Conservation (phyloP, 2,329 filamentous ascomycete genomes). For the Stylonectria norvegica region DNA sequence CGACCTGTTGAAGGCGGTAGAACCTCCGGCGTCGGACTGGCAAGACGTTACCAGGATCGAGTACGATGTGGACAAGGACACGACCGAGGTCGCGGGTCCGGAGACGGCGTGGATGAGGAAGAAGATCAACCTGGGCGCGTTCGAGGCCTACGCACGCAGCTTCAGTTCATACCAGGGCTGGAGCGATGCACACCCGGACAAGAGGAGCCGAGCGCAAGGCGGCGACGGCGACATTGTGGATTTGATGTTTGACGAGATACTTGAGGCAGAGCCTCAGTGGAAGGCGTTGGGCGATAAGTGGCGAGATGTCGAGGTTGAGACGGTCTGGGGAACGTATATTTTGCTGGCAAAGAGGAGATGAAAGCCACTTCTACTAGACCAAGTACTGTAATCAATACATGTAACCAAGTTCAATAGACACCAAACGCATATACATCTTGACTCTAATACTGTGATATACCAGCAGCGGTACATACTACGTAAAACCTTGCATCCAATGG, state of each 20-base stretch:
- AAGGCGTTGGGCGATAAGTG: slow-evolving; percentile 46
- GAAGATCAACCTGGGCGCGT: slow-evolving; percentile 52
- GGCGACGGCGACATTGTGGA: slow-evolving; percentile 61
- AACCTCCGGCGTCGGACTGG: slow-evolving; percentile 51
- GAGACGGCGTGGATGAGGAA: slow-evolving; percentile 48
- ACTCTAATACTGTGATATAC: too few species aligned
- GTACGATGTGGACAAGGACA: slow-evolving; percentile 53
- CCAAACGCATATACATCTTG: too few species aligned
- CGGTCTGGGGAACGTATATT: slow-evolving; percentile 60
- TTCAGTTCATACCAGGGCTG: slow-evolving; percentile 59
- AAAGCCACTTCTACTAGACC: too few species aligned
- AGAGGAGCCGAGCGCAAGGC: slow-evolving; percentile 47
- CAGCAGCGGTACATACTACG: too few species aligned
- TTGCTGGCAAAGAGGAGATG: slow-evolving; percentile 49
- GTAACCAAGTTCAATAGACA: too few species aligned
- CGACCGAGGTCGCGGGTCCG: slow-evolving; percentile 30
- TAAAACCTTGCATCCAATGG: too few species aligned
- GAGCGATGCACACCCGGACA: slow-evolving; percentile 52
- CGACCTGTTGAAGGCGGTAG: slow-evolving; percentile 47
- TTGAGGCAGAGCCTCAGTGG: slow-evolving; percentile 52
- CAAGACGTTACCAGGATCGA: slow-evolving; percentile 49
- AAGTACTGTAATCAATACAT: too few species aligned
- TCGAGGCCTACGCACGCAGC: slow-evolving; percentile 60
- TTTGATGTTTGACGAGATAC: slow-evolving; percentile 57
- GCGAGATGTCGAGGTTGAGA: slow-evolving; percentile 52